Evolutionary conservation across 495 filamentous ascomycete species (phyloP).

Genomic region (Antarctomyces pellizariae): DNA sequence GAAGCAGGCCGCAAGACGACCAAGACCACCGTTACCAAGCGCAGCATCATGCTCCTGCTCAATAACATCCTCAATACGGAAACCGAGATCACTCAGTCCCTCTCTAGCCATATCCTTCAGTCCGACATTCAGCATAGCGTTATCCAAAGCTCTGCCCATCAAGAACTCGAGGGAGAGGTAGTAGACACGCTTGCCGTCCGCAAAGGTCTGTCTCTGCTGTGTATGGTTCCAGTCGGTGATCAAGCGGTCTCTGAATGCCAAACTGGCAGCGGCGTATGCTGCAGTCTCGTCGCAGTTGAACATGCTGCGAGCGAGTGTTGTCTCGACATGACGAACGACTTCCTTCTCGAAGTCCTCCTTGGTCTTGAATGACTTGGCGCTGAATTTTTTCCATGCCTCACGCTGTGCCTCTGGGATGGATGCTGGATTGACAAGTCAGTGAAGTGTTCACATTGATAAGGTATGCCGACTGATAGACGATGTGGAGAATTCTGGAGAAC

Average conservation of each 20-base stretch:
- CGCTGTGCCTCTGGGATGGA: conserved; percentile 73
- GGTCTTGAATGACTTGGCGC: conserved; percentile 41
- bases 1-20: conserved; percentile 87
- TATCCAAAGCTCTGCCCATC: conserved; percentile 90
- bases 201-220: conserved; percentile 80
- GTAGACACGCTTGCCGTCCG: conserved; percentile 81
- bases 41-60: conserved; percentile 89
- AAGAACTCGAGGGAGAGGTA: conserved; percentile 93
- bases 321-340: conserved; percentile 84
- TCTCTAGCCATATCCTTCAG: conserved; percentile 73
- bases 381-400: conserved; percentile 69
- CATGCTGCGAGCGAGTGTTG: conserved; percentile 81
- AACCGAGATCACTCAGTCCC: conserved; percentile 71
- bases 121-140: conserved; percentile 91
- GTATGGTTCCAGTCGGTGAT: conserved; percentile 95
- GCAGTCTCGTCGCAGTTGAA: conserved; percentile 96
- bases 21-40: conserved; percentile 85
- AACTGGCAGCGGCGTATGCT: conserved; percentile 70
- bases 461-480: neutral
- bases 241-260: conserved; percentile 81
- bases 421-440: conserved; percentile 13
- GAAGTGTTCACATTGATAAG: neutral
- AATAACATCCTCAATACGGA: conserved; percentile 92
- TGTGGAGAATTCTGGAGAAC: neutral
- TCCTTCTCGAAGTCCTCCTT: conserved; percentile 50